phyloP scores from a whole-genome alignment of 495 filamentous ascomycete species.

The Podospora pseudoanserina region DNA sequence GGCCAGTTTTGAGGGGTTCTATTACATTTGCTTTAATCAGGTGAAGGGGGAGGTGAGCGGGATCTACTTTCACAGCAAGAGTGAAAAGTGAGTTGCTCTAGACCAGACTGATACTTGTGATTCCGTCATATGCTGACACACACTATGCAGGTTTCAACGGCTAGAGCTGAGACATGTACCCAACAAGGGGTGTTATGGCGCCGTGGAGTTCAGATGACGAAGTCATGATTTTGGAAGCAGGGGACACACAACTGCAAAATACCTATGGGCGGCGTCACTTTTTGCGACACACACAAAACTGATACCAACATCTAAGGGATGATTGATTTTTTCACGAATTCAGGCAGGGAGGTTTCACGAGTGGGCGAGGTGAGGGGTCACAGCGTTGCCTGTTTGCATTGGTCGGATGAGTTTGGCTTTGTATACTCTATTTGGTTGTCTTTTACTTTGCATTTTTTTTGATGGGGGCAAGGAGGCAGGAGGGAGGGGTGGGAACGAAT shows the following conservation, averaged over 20 bases:
- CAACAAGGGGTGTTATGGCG: slow-evolving; percentile 78
- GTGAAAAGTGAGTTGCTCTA: slow-evolving; percentile 71
- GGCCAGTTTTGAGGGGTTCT: slow-evolving; percentile 97
- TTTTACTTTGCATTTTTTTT: background rate
- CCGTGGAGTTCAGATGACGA: slow-evolving; percentile 86
- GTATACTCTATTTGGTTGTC: background rate
- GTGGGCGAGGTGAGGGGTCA: background rate
- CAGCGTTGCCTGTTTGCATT: background rate
- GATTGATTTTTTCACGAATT: background rate
- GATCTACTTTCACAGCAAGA: slow-evolving; percentile 97
- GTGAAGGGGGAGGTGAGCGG: slow-evolving; percentile 76
- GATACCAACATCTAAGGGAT: background rate
- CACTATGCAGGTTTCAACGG: slow-evolving; percentile 70
- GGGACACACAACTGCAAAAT: background rate
- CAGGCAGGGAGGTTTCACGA: background rate
- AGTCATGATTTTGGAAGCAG: background rate
- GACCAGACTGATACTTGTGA: background rate
- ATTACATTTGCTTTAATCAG: slow-evolving; percentile 99
- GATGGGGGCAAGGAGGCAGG: background rate
- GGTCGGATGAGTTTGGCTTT: slow-evolving; percentile 1
- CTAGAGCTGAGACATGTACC: slow-evolving; percentile 84
- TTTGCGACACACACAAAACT: background rate
- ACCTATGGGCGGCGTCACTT: background rate
- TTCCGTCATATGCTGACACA: slow-evolving; percentile 7
- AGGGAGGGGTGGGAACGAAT: background rate